phyloP scores from a whole-genome alignment of 1,284 basidiomycete species.

The Ustilago sp. region DNA sequence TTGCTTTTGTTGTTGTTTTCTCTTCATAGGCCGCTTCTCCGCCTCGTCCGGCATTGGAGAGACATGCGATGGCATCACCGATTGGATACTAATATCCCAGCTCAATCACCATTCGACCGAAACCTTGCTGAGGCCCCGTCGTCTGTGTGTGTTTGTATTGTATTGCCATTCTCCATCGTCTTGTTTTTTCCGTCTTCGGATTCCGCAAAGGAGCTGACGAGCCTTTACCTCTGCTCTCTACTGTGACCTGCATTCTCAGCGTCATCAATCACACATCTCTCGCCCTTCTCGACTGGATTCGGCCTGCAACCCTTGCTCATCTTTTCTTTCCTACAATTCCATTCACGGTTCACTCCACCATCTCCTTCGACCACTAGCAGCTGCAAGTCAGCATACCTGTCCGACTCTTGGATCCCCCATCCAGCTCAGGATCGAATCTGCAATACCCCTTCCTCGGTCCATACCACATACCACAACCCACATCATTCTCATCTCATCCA shows the following conservation, averaged over 20 bases:
- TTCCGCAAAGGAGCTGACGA: not conserved
- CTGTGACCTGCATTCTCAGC: not conserved
- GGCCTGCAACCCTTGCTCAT: not conserved
- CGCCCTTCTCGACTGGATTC: not conserved
- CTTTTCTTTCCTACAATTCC: not conserved
- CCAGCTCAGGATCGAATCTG: constrained; percentile 4
- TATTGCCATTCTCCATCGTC: not conserved
- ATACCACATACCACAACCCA: not conserved
- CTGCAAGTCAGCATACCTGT: not conserved
- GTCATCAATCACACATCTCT: not conserved
- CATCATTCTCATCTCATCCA: not conserved
- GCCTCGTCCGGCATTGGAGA: not conserved
- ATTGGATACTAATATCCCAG: too few species aligned
- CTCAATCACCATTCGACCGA: too few species aligned
- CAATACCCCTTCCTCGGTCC: constrained; percentile 6
- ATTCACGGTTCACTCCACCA: constrained; percentile 1
- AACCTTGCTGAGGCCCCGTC: too few species aligned
- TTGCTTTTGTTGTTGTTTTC: constrained; percentile 8
- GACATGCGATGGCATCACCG: constrained; percentile 3
- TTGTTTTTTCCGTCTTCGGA: constrained; percentile 1
- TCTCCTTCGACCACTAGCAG: constrained; percentile 7
- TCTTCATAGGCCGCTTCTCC: not conserved
- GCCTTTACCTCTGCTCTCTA: not conserved
- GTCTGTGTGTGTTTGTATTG: not conserved
- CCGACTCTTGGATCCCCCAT: constrained; percentile 1